These are phyloP conservation scores for Mimosa pudica DNA, from an alignment of 306 rosid genomes.

Conservation along the genomic window DNA sequence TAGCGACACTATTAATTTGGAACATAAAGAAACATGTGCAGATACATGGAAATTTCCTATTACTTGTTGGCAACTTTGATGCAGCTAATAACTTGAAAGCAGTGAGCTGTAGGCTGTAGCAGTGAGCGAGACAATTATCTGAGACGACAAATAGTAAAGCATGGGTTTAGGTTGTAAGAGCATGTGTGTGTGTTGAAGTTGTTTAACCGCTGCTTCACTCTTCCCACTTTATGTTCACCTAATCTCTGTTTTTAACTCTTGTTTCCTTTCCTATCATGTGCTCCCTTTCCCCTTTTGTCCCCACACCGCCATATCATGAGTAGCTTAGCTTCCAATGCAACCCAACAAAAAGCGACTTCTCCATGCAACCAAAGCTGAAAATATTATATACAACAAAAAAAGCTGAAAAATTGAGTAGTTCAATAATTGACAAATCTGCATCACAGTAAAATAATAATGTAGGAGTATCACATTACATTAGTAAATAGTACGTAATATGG, in stretches of 20 bases:
- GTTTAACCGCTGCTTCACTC: slow-evolving; percentile 22
- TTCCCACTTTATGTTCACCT: slow-evolving; percentile 33
- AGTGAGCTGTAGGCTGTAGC: not conserved
- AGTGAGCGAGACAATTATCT: slow-evolving; percentile 14
- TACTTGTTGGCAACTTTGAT: not conserved
- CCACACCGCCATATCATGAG: not conserved
- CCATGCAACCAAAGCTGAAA: slow-evolving; percentile 34
- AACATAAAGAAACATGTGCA: not conserved
- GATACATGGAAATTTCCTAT: not conserved
- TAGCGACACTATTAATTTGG: not conserved
- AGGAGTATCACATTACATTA: slow-evolving; percentile 27
- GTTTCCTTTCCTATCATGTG: slow-evolving; percentile 15
- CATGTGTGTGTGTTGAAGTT: not conserved
- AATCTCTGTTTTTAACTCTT: slow-evolving; percentile 29
- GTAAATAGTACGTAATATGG: slow-evolving; percentile 6
- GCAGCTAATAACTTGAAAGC: not conserved
- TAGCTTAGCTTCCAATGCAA: slow-evolving; percentile 27
- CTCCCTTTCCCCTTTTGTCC: slow-evolving; percentile 14
- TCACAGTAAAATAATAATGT: not conserved
- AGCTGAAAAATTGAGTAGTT: not conserved
- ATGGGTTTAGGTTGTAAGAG: slow-evolving; percentile 10
- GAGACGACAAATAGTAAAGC: slow-evolving; percentile 29
- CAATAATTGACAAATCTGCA: not conserved
- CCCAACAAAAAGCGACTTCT: not conserved
- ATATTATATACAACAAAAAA: too few species aligned